phyloP scores from a whole-genome alignment of 2,329 filamentous ascomycete species.

The Ceratocystiopsis minuta region DNA sequence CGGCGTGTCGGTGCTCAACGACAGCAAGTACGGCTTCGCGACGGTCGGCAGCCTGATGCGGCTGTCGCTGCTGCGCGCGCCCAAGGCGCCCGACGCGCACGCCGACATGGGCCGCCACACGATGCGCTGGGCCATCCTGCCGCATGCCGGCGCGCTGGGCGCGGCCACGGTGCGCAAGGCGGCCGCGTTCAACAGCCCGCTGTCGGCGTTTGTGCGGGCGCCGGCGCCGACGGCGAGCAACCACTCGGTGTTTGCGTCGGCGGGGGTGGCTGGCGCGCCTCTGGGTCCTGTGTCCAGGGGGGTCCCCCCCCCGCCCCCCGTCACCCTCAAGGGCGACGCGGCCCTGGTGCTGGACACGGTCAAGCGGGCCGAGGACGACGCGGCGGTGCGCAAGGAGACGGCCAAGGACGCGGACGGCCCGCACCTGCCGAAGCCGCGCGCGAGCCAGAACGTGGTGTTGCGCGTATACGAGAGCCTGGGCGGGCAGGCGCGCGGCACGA shows the following conservation, averaged over 20 bases:
- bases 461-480: conserved; percentile 80
- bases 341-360: conserved; percentile 72
- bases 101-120: conserved; percentile 51
- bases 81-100: conserved; percentile 51
- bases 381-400: conserved; percentile 47
- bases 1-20: conserved; percentile 51
- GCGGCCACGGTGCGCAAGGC: conserved; percentile 41
- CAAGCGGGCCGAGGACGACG: conserved; percentile 83
- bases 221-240: neutral
- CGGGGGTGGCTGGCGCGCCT: too few species aligned
- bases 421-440: conserved; percentile 35
- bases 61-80: conserved; percentile 42
- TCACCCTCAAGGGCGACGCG: conserved; percentile 47
- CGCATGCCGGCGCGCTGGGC: conserved; percentile 38
- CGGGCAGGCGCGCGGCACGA: conserved; percentile 52
- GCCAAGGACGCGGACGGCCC: conserved; percentile 7
- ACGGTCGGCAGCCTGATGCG: conserved; percentile 51
- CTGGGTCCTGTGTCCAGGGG: too few species aligned
- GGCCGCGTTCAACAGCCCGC: conserved; percentile 48
- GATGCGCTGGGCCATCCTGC: conserved; percentile 50
- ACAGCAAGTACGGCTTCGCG: conserved; percentile 53
- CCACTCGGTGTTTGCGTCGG: conserved; percentile 8
- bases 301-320: conserved; percentile 31
- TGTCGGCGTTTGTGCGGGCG: conserved; percentile 17
- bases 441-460: conserved; percentile 64